A percentile compares a stretch with the other conserved stretches of the same genome.
These are phyloP conservation scores for Ogataea methylovora DNA, from an alignment of 805 yeast genomes.

Conservation along the genomic window DNA sequence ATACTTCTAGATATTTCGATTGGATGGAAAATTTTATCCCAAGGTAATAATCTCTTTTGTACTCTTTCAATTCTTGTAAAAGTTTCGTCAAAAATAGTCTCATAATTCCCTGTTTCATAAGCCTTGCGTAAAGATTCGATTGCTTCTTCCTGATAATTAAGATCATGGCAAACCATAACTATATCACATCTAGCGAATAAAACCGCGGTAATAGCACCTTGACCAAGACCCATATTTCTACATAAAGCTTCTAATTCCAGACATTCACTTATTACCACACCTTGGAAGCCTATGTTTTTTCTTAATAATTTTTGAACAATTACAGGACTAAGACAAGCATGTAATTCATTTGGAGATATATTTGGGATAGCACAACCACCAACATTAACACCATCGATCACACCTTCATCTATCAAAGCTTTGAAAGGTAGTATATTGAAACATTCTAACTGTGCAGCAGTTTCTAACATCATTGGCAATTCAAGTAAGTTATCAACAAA, in stretches of 20 bases:
- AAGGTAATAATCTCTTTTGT: conserved; percentile 33
- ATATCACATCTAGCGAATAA: conserved; percentile 55
- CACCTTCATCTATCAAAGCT: conserved; percentile 33
- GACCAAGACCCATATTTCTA: conserved; percentile 59
- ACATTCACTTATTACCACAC: conserved; percentile 53
- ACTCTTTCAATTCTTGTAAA: conserved; percentile 35
- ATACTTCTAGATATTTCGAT: conserved; percentile 20
- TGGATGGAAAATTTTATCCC: conserved; percentile 36
- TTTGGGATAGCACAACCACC: conserved; percentile 63
- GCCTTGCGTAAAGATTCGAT: conserved; percentile 30
- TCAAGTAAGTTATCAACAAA: conserved; percentile 50
- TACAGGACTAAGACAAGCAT: conserved; percentile 53
- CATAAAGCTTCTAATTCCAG: conserved; percentile 56
- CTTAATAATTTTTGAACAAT: conserved; percentile 44
- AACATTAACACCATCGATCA: conserved; percentile 48
- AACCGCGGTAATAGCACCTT: conserved; percentile 55
- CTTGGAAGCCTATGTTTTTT: conserved; percentile 43
- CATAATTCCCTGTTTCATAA: conserved; percentile 30
- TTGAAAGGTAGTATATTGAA: conserved; percentile 46
- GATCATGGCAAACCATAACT: conserved; percentile 54
- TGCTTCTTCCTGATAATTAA: conserved; percentile 48
- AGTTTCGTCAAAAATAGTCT: conserved; percentile 31
- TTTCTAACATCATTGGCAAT: conserved; percentile 51
- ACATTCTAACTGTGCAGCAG: conserved; percentile 42
- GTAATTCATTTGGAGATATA: conserved; percentile 51